A percentile compares a stretch with the other conserved stretches of the same genome.
phyloP scores from a whole-genome alignment of 352 stramenopile species.

The Phytopythium vexans region DNA sequence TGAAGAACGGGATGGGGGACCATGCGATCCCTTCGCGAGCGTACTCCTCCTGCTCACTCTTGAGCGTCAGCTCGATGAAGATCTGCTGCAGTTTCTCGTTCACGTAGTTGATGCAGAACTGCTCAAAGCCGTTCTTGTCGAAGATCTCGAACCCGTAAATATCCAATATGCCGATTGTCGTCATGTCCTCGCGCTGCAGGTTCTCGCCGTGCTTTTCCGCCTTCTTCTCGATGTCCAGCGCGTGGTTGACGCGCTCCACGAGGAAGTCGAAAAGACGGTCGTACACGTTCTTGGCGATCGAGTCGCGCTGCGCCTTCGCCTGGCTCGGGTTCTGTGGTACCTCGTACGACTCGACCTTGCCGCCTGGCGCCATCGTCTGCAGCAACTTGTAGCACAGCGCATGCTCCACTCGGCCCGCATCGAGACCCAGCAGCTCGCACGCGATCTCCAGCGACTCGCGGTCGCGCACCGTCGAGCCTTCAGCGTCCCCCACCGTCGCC shows the following conservation, averaged over 20 bases:
- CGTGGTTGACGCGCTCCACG: conserved; percentile 90
- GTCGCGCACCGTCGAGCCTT: conserved; percentile 55
- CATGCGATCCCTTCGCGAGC: conserved; percentile 92
- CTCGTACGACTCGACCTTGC: conserved; percentile 83
- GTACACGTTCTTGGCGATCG: conserved; percentile 96
- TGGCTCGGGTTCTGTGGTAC: conserved; percentile 85
- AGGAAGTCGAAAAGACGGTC: conserved; percentile 96
- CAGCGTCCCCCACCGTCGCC: conserved; percentile 61
- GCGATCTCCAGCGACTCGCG: conserved; percentile 55
- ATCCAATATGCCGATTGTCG: conserved; percentile 92
- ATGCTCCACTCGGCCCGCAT: conserved; percentile 56
- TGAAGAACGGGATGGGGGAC: conserved; percentile 90
- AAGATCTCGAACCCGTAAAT: conserved; percentile 98
- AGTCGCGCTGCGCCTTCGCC: conserved; percentile 91
- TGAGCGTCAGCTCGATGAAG: conserved; percentile 90
- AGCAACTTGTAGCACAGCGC: conserved; percentile 83
- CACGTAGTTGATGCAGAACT: conserved; percentile 95
- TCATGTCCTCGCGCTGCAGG: conserved; percentile 69
- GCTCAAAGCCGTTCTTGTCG: conserved; percentile 92
- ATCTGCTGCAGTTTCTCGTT: conserved; percentile 94
- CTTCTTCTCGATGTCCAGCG: conserved; percentile 81
- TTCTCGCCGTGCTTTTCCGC: conserved; percentile 77
- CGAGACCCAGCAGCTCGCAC: conserved; percentile 67
- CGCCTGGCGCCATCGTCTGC: conserved; percentile 83
- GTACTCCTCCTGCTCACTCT: conserved; percentile 94